Evolutionary conservation across 208 protist species (phyloP).

Genomic region (Leishmania major): DNA sequence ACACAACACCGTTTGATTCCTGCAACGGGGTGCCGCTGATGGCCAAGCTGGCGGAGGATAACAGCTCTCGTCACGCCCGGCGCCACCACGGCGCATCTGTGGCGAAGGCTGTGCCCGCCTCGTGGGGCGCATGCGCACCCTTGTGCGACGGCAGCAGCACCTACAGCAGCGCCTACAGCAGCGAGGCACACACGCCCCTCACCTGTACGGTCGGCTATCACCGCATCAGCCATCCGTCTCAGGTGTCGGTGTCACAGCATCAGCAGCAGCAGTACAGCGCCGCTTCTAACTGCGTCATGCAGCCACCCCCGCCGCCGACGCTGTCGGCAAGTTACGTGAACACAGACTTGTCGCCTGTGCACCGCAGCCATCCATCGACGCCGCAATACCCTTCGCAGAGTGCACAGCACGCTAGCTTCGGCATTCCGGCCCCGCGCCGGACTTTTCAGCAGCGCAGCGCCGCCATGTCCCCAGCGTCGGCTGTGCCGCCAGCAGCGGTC

Average conservation of each 20-base stretch:
- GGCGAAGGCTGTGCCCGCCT: not conserved
- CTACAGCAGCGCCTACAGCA: not conserved
- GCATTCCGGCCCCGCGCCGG: not conserved
- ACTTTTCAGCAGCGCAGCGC: not conserved
- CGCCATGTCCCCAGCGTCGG: not conserved
- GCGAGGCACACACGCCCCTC: not conserved
- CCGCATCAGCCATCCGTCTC: not conserved
- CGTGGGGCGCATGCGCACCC: not conserved
- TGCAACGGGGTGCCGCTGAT: slow-evolving; percentile 47
- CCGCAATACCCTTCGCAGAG: not conserved
- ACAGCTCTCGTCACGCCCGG: slow-evolving; percentile 36
- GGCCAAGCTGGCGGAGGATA: slow-evolving; percentile 58
- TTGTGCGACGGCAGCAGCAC: not conserved
- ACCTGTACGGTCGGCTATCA: not conserved
- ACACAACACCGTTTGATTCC: slow-evolving; percentile 41
- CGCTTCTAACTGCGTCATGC: not conserved
- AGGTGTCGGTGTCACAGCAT: not conserved
- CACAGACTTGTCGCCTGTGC: not conserved
- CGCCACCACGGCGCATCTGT: slow-evolving; percentile 15
- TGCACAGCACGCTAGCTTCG: not conserved
- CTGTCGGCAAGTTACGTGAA: not conserved
- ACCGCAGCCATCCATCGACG: not conserved
- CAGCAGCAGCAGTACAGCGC: slow-evolving; percentile 1
- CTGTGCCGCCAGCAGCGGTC: not conserved
- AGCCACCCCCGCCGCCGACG: not conserved